Evolutionary conservation across 352 stramenopile species (phyloP), one percentile per base, ranked within the genome.

Genomic region (Phytophthora constricta): DNA sequence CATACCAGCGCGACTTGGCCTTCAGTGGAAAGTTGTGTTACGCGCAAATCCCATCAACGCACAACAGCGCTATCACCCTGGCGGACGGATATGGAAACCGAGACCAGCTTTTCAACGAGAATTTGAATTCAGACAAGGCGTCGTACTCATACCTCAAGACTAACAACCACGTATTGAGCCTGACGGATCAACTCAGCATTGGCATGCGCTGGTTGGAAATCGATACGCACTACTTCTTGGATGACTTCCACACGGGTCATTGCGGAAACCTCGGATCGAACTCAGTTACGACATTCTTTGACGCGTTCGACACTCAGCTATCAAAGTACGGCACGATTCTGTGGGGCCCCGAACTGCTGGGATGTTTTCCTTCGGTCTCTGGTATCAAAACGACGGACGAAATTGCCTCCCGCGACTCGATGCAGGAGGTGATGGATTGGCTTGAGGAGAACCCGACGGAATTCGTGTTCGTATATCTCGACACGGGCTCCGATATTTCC

Each of bases 191-290:
- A 65, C 65, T 91, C 0, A 70, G 65, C 27, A 68, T 91, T 2
- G 83, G 83, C 34, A 73, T 91, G 54, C 77, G 83, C 3, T 87
- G 65, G 52, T 33, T 91, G 17, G 83, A 91, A 63, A 72, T 91
- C 22, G 80, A 91, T 58, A 83, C 80, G 22, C 83, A 91, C 66
- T 90, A 74, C 61, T 90, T 90, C 61, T 50, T 87, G 25, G 66
- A 78, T 10, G 72, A 89, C 23, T 71, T 91, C 22, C 77, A 74
- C 52, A 82, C 76, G n/a, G 82, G 72, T 3, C 83, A 91, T 45
- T 91, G 83, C 25, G 80, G 80, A 20, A 78, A 76, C 49, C 70
- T 87, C 4, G 70, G 65, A 17, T 88, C 62, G 2, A 52, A 62
- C 41, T 77, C 72, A 7, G 65, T 86, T 25, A 33, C 74, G 46